Base-by-base conservation (phyloP, 2,329 filamentous ascomycete genomes). In the Biscogniauxia marginata region DNA sequence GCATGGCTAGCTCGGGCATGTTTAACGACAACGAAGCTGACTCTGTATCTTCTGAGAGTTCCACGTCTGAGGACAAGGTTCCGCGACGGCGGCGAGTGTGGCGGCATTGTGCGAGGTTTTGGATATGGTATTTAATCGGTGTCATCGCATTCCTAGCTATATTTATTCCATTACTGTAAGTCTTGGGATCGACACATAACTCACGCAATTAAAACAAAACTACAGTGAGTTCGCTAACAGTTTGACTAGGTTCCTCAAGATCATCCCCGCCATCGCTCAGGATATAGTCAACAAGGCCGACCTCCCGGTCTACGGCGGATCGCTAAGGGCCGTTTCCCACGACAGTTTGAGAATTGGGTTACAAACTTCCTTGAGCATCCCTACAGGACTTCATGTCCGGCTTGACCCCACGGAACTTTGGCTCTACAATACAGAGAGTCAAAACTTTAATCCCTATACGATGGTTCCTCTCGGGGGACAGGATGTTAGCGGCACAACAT, bases 241-340 rank as follows among this genome's bases (percentile, higher is more conserved):
- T 11, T 3, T 22, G 21, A 5, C 20, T 34, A 77, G 74, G 54
- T 76, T 77, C 63, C 56, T 73, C 1, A 63, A 74, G 48, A 65
- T 70, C 18, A 68, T 76, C 7, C 74, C 74, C n/a, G 73, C 73
- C 9, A 66, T 76, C 30, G 73, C 74, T 0, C 74, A 76, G 46
- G 58, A 67, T 25, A 67, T 76, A 16, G 67, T 76, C 19, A 60
- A 75, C 51, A 68, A 71, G 47, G 71, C 72, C 3, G 54, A 65
- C 16, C 64, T 77, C 4, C 67, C 74, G 2, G 69, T 77, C 30
- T 67, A 70, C 58, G 63, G 64, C 47, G 71, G 72, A 1, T 61
- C 64, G 0, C 65, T 77, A 20, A 57, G 73, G 52, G 66, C 73
- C 16, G 69, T 74, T 9, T 66, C 65, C 1, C 67, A 67, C 13